Evolutionary conservation across 140 eudicot species (phyloP), one percentile per base, ranked within the genome.

Genomic region (Oenanthe javanica): DNA sequence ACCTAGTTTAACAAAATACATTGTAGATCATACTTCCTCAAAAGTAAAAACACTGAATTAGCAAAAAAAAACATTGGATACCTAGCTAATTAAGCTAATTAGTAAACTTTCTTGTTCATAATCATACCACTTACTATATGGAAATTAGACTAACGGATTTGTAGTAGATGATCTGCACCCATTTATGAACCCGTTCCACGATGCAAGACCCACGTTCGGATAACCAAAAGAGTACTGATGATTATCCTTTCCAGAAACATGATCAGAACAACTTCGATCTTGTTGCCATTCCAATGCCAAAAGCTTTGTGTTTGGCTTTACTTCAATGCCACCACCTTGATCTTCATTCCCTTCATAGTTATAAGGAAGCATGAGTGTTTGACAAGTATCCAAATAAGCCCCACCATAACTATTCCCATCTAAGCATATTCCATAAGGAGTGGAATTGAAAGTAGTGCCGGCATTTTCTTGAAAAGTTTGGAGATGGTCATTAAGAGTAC

Each of bases 261-360:
- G n/a, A 80, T 83, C 86, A 31, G 87, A 40, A 75, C 88, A 81
- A 31, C 86, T 81, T 76, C 89, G 94, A 83, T 94, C 98, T 83
- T 91, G 96, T 82, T 91, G 96, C 97, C 98, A 93, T 81, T 91
- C 97, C 43, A 94, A 83, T 50, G 98, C 91, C 87, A 91, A 82
- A 79, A 90, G 79, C 86, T 85, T 89, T 0, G 90, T 47, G 71
- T 82, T 85, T 52, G 97, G 98, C 83, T 93, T 93, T n/a, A 89
- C 93, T 82, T 93, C 93, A 50, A 82, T 51, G 13, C 77, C 48
- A 76, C 45, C 57, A n/a, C 45, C 5, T 71, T 75, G 79, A 64
- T 87, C 86, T 63, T 82, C 84, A 71, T 87, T 83, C 59, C 21
- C 21, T 52, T 52, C 7, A 52, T 52, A 52, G 59, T 52, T 15